Evolutionary conservation across 2,329 filamentous ascomycete species (phyloP).

Genomic region (Calonectria pseudoturangicola): DNA sequence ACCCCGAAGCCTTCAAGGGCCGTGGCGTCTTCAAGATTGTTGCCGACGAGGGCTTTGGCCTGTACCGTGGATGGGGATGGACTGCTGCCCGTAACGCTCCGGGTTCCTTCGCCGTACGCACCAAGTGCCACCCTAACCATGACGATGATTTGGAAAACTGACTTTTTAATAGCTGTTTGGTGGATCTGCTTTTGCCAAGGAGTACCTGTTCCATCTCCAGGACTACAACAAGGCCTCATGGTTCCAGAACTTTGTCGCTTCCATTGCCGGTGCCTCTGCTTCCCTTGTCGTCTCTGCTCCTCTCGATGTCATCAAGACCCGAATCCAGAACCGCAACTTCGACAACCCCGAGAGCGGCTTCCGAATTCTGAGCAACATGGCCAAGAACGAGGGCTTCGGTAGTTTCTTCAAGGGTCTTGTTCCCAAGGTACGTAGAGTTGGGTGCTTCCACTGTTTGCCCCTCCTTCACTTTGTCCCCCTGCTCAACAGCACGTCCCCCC

Average conservation of each 20-base stretch:
- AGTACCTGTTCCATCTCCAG: conserved; percentile 90
- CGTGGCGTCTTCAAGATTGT: conserved; percentile 93
- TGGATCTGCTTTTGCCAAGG: conserved; percentile 97
- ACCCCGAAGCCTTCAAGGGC: conserved; percentile 97
- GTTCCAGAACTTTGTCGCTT: conserved; percentile 98
- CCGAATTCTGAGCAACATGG: conserved; percentile 94
- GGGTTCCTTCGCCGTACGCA: conserved; percentile 92
- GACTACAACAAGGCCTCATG: conserved; percentile 98
- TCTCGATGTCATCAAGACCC: conserved; percentile 97
- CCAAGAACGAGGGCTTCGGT: conserved; percentile 87
- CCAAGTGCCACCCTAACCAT: not conserved
- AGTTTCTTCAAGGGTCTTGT: conserved; percentile 99
- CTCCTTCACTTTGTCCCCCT: conserved; percentile 27
- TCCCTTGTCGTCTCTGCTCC: conserved; percentile 98
- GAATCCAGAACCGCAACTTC: conserved; percentile 99
- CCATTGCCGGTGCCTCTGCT: conserved; percentile 94
- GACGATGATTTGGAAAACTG: conserved; percentile 38
- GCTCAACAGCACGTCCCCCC: conserved; percentile 31
- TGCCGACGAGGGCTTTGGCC: conserved; percentile 92
- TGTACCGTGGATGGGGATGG: conserved; percentile 98
- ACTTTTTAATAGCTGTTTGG: conserved; percentile 85
- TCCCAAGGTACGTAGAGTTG: conserved; percentile 79
- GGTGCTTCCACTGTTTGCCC: conserved; percentile 6
- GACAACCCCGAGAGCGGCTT: conserved; percentile 97
- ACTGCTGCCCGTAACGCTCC: conserved; percentile 97